phyloP scores from a whole-genome alignment of 2,329 filamentous ascomycete species.

The Exophiala alcalophila region DNA sequence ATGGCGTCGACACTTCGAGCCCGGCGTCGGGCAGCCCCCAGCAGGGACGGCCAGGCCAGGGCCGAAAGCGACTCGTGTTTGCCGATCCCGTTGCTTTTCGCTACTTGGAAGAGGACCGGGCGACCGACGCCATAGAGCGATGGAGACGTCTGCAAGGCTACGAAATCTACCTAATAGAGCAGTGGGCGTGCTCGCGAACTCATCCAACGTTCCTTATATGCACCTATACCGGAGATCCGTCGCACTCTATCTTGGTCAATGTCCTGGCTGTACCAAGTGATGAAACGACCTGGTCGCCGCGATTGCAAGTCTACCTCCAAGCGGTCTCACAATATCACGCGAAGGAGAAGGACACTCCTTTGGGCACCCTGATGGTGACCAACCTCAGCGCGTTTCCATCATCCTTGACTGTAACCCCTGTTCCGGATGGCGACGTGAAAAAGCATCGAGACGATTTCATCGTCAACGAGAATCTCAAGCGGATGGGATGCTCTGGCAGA shows the following conservation, averaged over 20 bases:
- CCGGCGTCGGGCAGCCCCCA: conserved; percentile 28
- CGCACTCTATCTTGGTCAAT: conserved; percentile 72
- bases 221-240: conserved; percentile 84
- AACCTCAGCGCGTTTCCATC: conserved; percentile 91
- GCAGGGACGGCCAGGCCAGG: conserved; percentile 30
- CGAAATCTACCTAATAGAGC: conserved; percentile 90
- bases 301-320: conserved; percentile 78
- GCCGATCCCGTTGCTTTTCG: conserved; percentile 64
- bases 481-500: conserved; percentile 85
- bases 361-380: conserved; percentile 88
- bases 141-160: conserved; percentile 72
- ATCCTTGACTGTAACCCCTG: conserved; percentile 82
- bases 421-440: conserved; percentile 80
- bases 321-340: conserved; percentile 83
- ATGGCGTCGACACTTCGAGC: conserved; percentile 3
- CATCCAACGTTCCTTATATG: conserved; percentile 90
- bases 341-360: conserved; percentile 71
- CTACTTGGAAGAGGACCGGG: conserved; percentile 82
- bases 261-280: conserved; percentile 80
- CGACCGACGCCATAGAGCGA: conserved; percentile 71
- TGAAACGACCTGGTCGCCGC: conserved; percentile 73
- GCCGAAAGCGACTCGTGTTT: conserved; percentile 55
- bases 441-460: conserved; percentile 81
- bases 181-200: conserved; percentile 91
- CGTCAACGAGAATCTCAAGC: conserved; percentile 90